Evolutionary conservation across 2,329 filamentous ascomycete genomes (phyloP).

Genomic region (Fusarium sp.): DNA sequence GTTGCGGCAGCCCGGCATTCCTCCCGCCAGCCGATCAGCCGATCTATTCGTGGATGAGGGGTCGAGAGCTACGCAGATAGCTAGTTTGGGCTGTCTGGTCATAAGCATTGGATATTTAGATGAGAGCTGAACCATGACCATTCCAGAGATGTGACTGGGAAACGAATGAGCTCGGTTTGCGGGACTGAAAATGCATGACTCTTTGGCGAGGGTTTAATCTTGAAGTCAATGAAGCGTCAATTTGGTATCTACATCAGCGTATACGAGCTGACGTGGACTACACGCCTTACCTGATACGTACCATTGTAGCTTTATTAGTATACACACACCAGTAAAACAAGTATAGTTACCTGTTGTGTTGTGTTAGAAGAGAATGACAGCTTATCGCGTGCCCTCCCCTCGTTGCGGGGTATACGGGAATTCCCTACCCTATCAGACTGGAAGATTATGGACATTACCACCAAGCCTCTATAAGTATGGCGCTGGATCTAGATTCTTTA

Average conservation of each 20-base stretch:
- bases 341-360: too few species aligned
- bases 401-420: too few species aligned
- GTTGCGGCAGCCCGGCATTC: neutral
- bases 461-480: too few species aligned
- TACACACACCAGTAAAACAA: too few species aligned
- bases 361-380: too few species aligned
- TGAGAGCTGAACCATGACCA: neutral
- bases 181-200: too few species aligned
- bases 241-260: too few species aligned
- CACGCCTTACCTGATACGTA: neutral
- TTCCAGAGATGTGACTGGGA: neutral
- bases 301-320: too few species aligned
- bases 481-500: neutral
- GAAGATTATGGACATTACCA: too few species aligned
- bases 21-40: neutral
- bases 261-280: neutral
- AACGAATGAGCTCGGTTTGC: fast-evolving
- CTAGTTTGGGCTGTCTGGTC: neutral
- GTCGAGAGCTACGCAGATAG: too few species aligned
- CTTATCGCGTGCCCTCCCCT: too few species aligned
- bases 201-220: neutral
- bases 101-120: fast-evolving
- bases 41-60: neutral
- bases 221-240: fast-evolving
- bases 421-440: too few species aligned